Evolutionary conservation across 2,329 filamentous ascomycete species (phyloP).

Genomic region (Fusarium torreyae): DNA sequence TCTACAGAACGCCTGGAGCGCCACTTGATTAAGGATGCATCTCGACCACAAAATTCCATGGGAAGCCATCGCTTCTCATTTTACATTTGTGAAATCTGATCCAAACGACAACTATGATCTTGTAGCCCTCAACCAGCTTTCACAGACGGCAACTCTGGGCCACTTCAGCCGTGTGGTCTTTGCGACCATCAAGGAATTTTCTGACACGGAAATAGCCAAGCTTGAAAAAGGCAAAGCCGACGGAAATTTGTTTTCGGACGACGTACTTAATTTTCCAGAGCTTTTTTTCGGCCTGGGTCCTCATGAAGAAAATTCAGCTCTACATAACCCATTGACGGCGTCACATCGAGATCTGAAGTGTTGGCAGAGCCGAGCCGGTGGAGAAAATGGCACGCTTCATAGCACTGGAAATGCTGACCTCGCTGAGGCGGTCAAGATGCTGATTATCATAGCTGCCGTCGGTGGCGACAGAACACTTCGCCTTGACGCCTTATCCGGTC

Average conservation of each 20-base stretch:
- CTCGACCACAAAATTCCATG: constrained; percentile 7
- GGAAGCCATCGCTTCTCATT: neutral
- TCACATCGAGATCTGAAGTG: neutral
- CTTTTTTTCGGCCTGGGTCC: neutral
- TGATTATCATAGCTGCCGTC: constrained; percentile 1
- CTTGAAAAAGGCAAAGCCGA: rapidly evolving
- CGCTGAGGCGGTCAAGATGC: constrained; percentile 4
- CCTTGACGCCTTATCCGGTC: neutral
- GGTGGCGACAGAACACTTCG: rapidly evolving
- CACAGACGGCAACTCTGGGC: neutral
- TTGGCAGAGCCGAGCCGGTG: neutral
- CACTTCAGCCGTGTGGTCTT: neutral
- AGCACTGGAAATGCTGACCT: neutral
- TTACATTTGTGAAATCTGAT: neutral
- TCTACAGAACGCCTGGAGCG: too few relatives aligned
- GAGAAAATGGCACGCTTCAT: rapidly evolving
- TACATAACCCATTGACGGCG: neutral
- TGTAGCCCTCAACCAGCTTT: rapidly evolving
- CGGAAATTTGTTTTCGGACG: neutral
- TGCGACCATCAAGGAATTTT: neutral
- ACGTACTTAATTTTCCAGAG: neutral
- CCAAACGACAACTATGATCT: neutral
- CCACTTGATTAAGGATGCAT: neutral
- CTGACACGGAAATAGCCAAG: neutral
- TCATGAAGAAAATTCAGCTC: neutral